phyloP scores from a whole-genome alignment of 768 basidiomycete species.

The Coprinopsis strossmayeri region DNA sequence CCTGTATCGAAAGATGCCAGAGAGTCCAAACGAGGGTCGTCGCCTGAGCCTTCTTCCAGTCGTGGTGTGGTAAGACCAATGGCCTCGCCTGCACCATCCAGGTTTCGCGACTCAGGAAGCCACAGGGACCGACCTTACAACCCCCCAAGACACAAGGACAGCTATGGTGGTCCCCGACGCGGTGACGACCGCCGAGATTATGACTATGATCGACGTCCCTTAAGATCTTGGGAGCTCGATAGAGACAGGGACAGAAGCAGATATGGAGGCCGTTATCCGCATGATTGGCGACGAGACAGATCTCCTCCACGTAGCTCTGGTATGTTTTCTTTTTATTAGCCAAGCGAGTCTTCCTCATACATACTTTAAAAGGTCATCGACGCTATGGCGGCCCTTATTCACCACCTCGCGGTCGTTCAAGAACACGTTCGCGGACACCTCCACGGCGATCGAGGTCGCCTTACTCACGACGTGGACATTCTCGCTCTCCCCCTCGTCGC shows the following conservation, averaged over 20 bases:
- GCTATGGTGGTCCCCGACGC: background rate
- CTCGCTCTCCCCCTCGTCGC: conserved; percentile 4
- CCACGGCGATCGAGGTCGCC: too few species aligned
- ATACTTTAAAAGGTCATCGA: too few species aligned
- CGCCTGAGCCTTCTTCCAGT: background rate
- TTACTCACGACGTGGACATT: conserved; percentile 3
- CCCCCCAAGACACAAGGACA: conserved; percentile 14
- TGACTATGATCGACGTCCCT: conserved; percentile 16
- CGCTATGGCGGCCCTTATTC: background rate
- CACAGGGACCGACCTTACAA: background rate
- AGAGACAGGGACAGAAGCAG: conserved; percentile 5
- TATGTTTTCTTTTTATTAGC: too few species aligned
- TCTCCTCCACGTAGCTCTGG: background rate
- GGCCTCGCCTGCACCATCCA: background rate
- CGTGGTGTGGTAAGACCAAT: background rate
- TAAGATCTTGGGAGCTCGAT: background rate
- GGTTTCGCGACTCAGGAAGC: background rate
- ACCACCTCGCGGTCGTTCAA: background rate
- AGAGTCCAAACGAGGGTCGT: background rate
- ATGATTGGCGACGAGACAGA: background rate
- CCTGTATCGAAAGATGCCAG: background rate
- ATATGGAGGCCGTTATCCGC: background rate
- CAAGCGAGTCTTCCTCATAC: too few species aligned
- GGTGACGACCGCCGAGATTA: background rate
- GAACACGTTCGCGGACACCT: background rate